These are phyloP conservation scores for Aspergillus sp. DNA, from an alignment of 2,329 filamentous ascomycete species.

Conservation along the genomic window DNA sequence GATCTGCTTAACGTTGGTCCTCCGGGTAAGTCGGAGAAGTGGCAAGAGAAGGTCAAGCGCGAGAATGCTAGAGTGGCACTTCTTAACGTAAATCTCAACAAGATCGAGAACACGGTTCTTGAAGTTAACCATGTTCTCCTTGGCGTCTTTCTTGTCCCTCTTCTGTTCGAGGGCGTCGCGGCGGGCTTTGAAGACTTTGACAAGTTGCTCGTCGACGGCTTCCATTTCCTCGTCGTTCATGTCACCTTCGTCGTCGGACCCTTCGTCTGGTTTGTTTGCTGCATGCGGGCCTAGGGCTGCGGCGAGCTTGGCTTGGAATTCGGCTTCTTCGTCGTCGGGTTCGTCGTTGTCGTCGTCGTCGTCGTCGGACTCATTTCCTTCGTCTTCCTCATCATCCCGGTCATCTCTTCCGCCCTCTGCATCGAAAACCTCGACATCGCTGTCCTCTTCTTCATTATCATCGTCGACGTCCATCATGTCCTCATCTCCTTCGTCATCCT, in stretches of 20 bases:
- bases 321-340: constrained; percentile 49
- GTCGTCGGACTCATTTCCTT: constrained; percentile 32
- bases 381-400: constrained; percentile 20
- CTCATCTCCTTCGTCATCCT: constrained; percentile 53
- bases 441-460: constrained; percentile 48
- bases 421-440: constrained; percentile 45
- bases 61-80: constrained; percentile 62
- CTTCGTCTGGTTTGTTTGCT: constrained; percentile 36
- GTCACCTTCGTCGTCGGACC: constrained; percentile 63
- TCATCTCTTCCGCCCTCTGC: constrained; percentile 35
- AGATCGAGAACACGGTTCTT: constrained; percentile 90
- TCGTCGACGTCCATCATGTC: constrained; percentile 45
- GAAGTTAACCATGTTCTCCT: constrained; percentile 84
- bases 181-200: constrained; percentile 75
- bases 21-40: constrained; percentile 66
- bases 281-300: constrained; percentile 67
- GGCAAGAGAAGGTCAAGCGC: constrained; percentile 67
- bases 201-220: constrained; percentile 72
- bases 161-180: constrained; percentile 64
- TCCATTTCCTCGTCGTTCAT: constrained; percentile 98
- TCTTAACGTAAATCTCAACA: constrained; percentile 74
- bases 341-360: constrained; percentile 41
- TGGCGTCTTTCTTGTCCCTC: constrained; percentile 79
- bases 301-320: constrained; percentile 69
- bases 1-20: constrained; percentile 69